A percentile compares a stretch with the other conserved stretches of the same genome.
Conservation (phyloP, 345 rosid species). For the Moringa oleifera region DNA sequence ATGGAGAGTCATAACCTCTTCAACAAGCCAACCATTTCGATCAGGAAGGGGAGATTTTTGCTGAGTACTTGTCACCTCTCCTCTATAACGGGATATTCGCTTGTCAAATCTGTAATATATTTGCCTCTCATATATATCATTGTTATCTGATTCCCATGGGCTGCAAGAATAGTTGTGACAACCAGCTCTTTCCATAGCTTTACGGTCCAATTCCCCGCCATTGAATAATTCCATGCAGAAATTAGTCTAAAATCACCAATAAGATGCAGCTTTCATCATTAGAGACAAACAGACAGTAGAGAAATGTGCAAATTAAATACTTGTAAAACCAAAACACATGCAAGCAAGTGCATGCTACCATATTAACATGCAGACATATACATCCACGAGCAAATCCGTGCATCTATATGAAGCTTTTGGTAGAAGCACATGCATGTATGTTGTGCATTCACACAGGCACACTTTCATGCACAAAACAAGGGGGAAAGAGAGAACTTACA, state of each 20-base stretch:
- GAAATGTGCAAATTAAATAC: not conserved
- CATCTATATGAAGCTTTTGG: not conserved
- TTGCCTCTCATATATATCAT: slow-evolving; percentile 76
- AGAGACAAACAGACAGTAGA: slow-evolving; percentile 1
- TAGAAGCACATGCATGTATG: not conserved
- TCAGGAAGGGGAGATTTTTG: slow-evolving; percentile 64
- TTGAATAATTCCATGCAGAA: slow-evolving; percentile 70
- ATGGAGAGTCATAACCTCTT: slow-evolving; percentile 93
- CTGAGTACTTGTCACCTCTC: slow-evolving; percentile 93
- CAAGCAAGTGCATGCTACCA: not conserved
- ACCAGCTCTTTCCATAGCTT: slow-evolving; percentile 85
- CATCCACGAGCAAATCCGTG: not conserved
- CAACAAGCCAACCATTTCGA: slow-evolving; percentile 71
- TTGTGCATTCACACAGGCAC: not conserved
- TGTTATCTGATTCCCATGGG: slow-evolving; percentile 89
- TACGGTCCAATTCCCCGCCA: slow-evolving; percentile 80
- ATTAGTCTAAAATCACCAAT: slow-evolving; percentile 39
- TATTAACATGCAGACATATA: not conserved
- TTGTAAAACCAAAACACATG: not conserved
- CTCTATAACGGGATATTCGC: slow-evolving; percentile 67
- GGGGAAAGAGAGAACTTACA: slow-evolving; percentile 39
- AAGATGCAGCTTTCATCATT: slow-evolving; percentile 11
- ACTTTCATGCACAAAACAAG: not conserved
- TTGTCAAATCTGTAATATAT: slow-evolving; percentile 74
- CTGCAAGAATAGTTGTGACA: slow-evolving; percentile 76